Base-by-base conservation (phyloP, 176 grass and related monocot species). In the Lolium multiflorum region DNA sequence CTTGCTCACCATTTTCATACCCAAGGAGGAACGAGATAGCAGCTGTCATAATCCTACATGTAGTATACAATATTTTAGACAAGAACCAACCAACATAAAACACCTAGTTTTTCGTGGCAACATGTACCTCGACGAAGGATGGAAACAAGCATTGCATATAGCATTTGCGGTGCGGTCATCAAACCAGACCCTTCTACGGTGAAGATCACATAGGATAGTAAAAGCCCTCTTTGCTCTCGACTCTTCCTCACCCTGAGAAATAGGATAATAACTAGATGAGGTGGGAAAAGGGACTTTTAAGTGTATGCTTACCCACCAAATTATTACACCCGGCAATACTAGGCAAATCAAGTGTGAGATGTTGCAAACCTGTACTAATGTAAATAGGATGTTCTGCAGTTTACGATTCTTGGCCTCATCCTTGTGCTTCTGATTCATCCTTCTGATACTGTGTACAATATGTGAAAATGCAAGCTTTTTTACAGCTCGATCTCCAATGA, bases 401-500 rank as follows among this genome's bases (percentile, higher is more conserved):
- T 94, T 98, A 20, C 94, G 90, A 63, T 96, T 98, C 15, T 71
- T 90, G 82, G 76, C 37, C 80, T 92, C 92, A 81, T 98, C 96
- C 83, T 96, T 98, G 68, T 94, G 92, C 71, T 92, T 99, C 77
- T 96, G 91, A 77, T 99, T 99, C 94, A 99, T 96, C 44, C 97
- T 93, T 52, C 92, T 90, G 71, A 96, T 94, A 76, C 85, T 94
- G 71, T 96, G 94, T 50, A 98, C 80, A 64, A 94, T 80, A 92
- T 99, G 97, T 3, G 90, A 99, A 87, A 99, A 96, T 64, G 92
- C 87, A 51, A 99, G 80, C 65, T 99, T 96, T 91, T 91, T 99
- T 41, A 99, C 78, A 71, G 90, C 78, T 49, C 90, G 87, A 9
- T 96, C 97, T 62, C 91, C 97, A 47, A 96, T 89, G 77, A 94